Evolutionary conservation across 768 basidiomycete species (phyloP).

Genomic region (Pulveroboletus sp.): DNA sequence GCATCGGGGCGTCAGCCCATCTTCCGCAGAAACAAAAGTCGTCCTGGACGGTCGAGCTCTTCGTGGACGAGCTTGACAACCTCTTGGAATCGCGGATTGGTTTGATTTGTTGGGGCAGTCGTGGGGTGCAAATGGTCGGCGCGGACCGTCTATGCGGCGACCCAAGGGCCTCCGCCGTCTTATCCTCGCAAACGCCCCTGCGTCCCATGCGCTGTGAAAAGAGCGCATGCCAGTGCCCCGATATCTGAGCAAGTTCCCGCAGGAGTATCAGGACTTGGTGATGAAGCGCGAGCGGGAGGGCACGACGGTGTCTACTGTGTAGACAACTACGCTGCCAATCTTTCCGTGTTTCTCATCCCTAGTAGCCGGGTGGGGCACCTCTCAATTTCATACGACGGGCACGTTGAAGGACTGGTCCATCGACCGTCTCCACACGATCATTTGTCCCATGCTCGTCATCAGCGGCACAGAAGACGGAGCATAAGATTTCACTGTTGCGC

Average conservation of each 20-base stretch:
- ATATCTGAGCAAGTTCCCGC: constrained; percentile 25
- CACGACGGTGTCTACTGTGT: constrained; percentile 29
- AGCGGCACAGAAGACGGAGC: constrained; percentile 37
- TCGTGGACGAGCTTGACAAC: constrained; percentile 51
- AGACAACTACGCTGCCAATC: constrained; percentile 24
- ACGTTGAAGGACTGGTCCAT: constrained; percentile 44
- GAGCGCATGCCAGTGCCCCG: constrained; percentile 21
- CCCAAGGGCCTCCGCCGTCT: constrained; percentile 38
- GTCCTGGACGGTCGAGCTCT: constrained; percentile 48
- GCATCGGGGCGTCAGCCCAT: constrained; percentile 42
- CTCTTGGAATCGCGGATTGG: constrained; percentile 39
- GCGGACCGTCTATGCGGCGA: constrained; percentile 35
- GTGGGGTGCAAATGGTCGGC: constrained; percentile 54
- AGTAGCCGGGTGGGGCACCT: constrained; percentile 10
- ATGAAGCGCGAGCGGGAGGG: constrained; percentile 31
- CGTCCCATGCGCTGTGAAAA: constrained; percentile 25
- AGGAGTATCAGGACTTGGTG: constrained; percentile 23
- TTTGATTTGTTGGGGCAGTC: constrained; percentile 52
- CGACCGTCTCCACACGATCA: constrained; percentile 39
- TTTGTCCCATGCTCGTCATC: constrained; percentile 36
- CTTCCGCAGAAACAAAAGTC: constrained; percentile 33
- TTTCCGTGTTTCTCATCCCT: constrained; percentile 12
- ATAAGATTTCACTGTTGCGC: constrained; percentile 30
- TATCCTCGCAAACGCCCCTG: constrained; percentile 31
- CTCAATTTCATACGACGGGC: constrained; percentile 37